phyloP scores from a whole-genome alignment of 495 filamentous ascomycete genomes.

The Sporormia fimetaria region DNA sequence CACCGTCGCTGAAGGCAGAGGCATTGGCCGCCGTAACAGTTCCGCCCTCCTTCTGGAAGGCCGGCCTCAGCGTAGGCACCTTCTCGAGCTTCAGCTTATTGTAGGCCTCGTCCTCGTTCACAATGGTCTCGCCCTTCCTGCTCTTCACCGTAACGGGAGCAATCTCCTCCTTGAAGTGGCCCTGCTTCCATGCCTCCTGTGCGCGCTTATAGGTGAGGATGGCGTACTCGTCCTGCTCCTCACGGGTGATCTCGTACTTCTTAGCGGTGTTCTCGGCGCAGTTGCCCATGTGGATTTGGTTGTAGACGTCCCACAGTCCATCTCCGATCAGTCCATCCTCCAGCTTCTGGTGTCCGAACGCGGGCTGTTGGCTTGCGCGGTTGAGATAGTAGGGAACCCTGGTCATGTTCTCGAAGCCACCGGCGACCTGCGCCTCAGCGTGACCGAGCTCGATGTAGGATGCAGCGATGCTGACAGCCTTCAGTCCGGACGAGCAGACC shows the following conservation, averaged over 20 bases:
- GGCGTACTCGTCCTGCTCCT: conserved; percentile 83
- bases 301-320: conserved; percentile 92
- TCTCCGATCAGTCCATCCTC: conserved; percentile 93
- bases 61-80: conserved; percentile 75
- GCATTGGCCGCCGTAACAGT: conserved; percentile 93
- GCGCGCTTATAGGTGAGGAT: conserved; percentile 78
- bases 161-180: conserved; percentile 76
- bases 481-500: conserved; percentile 89
- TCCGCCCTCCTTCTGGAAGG: conserved; percentile 75
- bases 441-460: conserved; percentile 88
- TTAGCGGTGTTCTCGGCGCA: conserved; percentile 95
- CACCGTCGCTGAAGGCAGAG: conserved; percentile 87
- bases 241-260: conserved; percentile 65
- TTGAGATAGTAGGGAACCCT: conserved; percentile 83
- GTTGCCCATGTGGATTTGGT: conserved; percentile 93
- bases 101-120: conserved; percentile 79
- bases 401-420: conserved; percentile 97
- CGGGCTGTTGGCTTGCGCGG: conserved; percentile 59
- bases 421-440: conserved; percentile 75
- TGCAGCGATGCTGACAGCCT: conserved; percentile 80
- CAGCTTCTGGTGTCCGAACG: conserved; percentile 75
- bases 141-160: conserved; percentile 70
- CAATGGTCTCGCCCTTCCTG: conserved; percentile 64
- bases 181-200: conserved; percentile 75
- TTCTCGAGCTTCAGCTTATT: conserved; percentile 75